Percentiles rank a stretch among this genome's conserved stretches.
Conservation (phyloP, 345 rosid genomes). For the Murraya koenigii region DNA sequence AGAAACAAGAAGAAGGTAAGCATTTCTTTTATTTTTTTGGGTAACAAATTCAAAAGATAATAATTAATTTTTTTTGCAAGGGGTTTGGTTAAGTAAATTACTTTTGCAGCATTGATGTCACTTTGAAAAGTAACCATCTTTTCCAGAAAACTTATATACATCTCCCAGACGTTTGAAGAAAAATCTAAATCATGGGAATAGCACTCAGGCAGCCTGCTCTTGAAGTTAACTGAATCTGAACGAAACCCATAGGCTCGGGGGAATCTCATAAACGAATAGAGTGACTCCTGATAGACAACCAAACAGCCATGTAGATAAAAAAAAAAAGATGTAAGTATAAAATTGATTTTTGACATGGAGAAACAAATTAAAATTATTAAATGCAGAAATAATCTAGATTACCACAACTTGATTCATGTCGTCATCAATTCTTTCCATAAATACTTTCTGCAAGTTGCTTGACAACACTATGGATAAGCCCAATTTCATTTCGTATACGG, state of each 20-base stretch:
- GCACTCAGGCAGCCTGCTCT: constrained; percentile 29
- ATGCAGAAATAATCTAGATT: constrained; percentile 18
- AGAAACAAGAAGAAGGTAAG: background rate
- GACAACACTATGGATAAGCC: constrained; percentile 69
- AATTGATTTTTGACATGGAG: constrained; percentile 6
- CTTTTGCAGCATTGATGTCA: constrained; percentile 40
- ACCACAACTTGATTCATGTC: constrained; percentile 61
- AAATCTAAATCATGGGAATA: constrained; percentile 36
- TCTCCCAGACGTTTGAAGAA: constrained; percentile 39
- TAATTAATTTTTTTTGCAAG: background rate
- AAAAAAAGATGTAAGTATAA: background rate
- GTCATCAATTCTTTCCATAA: constrained; percentile 42
- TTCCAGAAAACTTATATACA: constrained; percentile 55
- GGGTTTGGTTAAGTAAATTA: constrained; percentile 21
- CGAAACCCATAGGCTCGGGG: constrained; percentile 47
- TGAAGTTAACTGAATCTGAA: constrained; percentile 26
- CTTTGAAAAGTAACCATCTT: constrained; percentile 53
- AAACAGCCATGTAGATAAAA: constrained; percentile 19
- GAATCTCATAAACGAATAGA: constrained; percentile 75
- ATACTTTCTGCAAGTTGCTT: constrained; percentile 40
- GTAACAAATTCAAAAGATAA: too few relatives aligned
- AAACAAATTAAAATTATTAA: background rate
- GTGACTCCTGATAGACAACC: constrained; percentile 53
- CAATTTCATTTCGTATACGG: constrained; percentile 84
- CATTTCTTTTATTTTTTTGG: too few relatives aligned